Evolutionary conservation across 257 asterid species (phyloP).

Genomic region (Hygrophila difformis): DNA sequence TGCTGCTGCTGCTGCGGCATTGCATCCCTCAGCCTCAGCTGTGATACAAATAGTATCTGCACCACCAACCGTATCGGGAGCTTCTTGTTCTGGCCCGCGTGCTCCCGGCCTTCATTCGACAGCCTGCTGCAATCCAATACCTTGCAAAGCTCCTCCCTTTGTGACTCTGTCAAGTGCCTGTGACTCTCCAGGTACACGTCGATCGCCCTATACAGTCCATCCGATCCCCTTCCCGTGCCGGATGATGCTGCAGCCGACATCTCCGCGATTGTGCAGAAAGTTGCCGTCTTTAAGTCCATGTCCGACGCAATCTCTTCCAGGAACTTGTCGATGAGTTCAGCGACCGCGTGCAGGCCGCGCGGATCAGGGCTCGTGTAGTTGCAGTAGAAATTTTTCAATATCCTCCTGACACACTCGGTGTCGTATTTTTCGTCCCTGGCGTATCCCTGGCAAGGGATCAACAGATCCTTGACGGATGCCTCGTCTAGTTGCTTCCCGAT

Average conservation of each 20-base stretch:
- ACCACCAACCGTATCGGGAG: slow-evolving; percentile 65
- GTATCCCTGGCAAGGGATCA: slow-evolving; percentile 55
- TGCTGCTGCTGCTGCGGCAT: slow-evolving; percentile 22
- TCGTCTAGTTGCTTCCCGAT: slow-evolving; percentile 59
- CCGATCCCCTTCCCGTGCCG: slow-evolving; percentile 26
- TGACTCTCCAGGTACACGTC: slow-evolving; percentile 66
- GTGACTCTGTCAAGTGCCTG: slow-evolving; percentile 44
- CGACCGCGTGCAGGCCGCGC: slow-evolving; percentile 27
- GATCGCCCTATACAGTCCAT: slow-evolving; percentile 62
- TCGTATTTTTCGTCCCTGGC: slow-evolving; percentile 49
- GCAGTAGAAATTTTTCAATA: slow-evolving; percentile 49
- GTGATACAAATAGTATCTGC: slow-evolving; percentile 51
- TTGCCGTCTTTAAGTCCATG: slow-evolving; percentile 31
- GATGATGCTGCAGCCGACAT: slow-evolving; percentile 39
- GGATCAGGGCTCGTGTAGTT: slow-evolving; percentile 24
- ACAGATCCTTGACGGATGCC: slow-evolving; percentile 45
- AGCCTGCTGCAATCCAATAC: slow-evolving; percentile 49
- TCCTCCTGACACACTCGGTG: slow-evolving; percentile 52
- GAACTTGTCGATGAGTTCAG: slow-evolving; percentile 52
- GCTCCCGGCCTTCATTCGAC: slow-evolving; percentile 56
- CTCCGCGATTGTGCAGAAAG: slow-evolving; percentile 22
- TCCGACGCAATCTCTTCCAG: slow-evolving; percentile 56
- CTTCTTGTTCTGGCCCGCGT: slow-evolving; percentile 51
- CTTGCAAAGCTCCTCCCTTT: slow-evolving; percentile 50
- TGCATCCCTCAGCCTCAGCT: slow-evolving; percentile 46